A percentile compares a stretch with the other conserved stretches of the same genome.
Evolutionary conservation across 495 filamentous ascomycete genomes (phyloP).

Genomic region (Hypoxylon rickii): DNA sequence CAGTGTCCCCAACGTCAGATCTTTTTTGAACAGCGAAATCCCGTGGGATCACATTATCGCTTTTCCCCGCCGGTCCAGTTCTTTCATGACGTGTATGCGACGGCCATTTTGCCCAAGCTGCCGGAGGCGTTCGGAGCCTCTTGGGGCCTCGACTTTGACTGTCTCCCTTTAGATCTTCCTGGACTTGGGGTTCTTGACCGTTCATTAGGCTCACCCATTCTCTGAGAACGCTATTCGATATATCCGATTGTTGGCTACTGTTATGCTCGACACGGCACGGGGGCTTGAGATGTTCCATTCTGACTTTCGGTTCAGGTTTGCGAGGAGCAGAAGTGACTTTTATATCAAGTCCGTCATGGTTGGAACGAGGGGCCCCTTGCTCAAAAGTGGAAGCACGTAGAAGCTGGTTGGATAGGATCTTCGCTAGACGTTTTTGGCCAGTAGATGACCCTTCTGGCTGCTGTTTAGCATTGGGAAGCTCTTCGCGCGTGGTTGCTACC

Average conservation of each 20-base stretch:
- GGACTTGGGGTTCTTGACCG: conserved; percentile 19
- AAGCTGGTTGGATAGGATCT: background rate
- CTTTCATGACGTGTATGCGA: conserved; percentile 43
- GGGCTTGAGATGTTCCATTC: conserved; percentile 17
- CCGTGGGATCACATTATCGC: conserved; percentile 28
- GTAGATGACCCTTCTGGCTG: background rate
- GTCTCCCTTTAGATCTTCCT: conserved; percentile 12
- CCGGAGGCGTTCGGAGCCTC: conserved; percentile 34
- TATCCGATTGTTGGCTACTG: conserved; percentile 22
- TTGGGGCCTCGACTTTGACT: conserved; percentile 5
- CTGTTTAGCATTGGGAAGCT: background rate
- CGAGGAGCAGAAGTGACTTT: background rate
- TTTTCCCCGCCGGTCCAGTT: conserved; percentile 30
- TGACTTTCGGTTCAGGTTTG: background rate
- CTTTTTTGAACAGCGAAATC: conserved; percentile 22
- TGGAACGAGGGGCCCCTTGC: background rate
- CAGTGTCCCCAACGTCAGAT: conserved; percentile 10
- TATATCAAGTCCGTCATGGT: background rate
- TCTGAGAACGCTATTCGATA: conserved; percentile 33
- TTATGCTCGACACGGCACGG: conserved; percentile 6
- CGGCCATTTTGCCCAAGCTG: conserved; percentile 46
- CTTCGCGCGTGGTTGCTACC: background rate
- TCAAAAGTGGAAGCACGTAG: background rate
- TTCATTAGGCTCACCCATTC: conserved; percentile 41
- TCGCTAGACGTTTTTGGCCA: background rate